Percentiles rank a stretch among this genome's conserved stretches.
phyloP scores from a whole-genome alignment of 176 grass and related monocot species.

The Lolium perenne region DNA sequence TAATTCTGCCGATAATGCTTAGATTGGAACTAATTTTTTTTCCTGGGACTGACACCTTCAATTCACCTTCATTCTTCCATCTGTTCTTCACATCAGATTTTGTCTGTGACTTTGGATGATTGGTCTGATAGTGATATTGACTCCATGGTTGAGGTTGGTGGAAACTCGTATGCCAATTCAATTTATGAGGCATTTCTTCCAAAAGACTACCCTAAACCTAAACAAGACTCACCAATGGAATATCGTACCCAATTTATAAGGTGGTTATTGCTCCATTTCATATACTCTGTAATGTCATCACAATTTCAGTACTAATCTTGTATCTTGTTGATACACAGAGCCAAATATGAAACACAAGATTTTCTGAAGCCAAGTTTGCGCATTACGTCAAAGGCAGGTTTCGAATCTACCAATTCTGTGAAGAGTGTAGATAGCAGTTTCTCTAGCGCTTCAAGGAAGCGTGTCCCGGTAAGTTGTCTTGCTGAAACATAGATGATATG shows the following conservation, averaged over 20 bases:
- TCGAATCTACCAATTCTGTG: slow-evolving; percentile 69
- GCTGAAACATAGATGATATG: slow-evolving; percentile 37
- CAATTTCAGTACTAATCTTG: slow-evolving; percentile 30
- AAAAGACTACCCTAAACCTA: slow-evolving; percentile 86
- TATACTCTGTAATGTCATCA: slow-evolving; percentile 21
- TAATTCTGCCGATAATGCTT: slow-evolving; percentile 16
- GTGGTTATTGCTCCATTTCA: slow-evolving; percentile 46
- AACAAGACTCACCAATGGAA: slow-evolving; percentile 67
- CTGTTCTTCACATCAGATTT: slow-evolving; percentile 62
- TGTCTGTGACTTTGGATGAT: slow-evolving; percentile 93
- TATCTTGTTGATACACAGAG: slow-evolving; percentile 55
- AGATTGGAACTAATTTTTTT: slow-evolving; percentile 21
- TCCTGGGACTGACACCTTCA: slow-evolving; percentile 1
- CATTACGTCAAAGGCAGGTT: slow-evolving; percentile 79
- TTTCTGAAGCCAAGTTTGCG: slow-evolving; percentile 99
- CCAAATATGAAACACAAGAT: slow-evolving; percentile 95
- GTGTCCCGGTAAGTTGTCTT: slow-evolving; percentile 62
- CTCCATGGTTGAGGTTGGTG: slow-evolving; percentile 94
- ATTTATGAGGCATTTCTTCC: slow-evolving; percentile 99
- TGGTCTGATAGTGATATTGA: slow-evolving; percentile 92
- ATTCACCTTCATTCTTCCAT: slow-evolving; percentile 34
- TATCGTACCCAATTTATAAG: slow-evolving; percentile 93
- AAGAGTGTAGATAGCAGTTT: slow-evolving; percentile 55
- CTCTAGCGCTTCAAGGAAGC: slow-evolving; percentile 61
- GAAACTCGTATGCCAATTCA: slow-evolving; percentile 99